A percentile compares a stretch with the other conserved stretches of the same genome.
Conservation (phyloP, 768 basidiomycete species). For the Rhizopogon roseolus region DNA sequence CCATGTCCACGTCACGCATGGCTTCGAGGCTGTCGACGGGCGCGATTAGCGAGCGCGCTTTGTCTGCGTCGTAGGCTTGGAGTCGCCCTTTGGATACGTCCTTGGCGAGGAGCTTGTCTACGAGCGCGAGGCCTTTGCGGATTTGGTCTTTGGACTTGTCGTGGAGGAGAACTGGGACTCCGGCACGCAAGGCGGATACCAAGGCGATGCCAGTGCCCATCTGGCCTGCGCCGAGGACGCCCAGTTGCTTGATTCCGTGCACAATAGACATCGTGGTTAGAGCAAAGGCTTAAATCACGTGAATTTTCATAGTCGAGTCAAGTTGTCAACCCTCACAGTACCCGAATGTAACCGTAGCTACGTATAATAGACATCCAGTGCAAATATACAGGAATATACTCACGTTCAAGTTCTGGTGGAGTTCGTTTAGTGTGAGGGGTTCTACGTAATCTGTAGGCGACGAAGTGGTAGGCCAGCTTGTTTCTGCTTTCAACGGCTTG, state of each 20-base stretch:
- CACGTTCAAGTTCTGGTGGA: too few species aligned
- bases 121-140: conserved; percentile 61
- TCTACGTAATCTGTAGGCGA: too few species aligned
- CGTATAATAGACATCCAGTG: too few species aligned
- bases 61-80: conserved; percentile 62
- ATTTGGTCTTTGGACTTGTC: conserved; percentile 78
- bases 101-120: conserved; percentile 83
- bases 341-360: too few species aligned
- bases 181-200: conserved; percentile 81
- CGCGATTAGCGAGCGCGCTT: conserved; percentile 61
- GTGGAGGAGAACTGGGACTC: conserved; percentile 80
- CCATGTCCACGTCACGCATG: conserved; percentile 82
- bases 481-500: too few species aligned
- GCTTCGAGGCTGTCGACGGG: conserved; percentile 57
- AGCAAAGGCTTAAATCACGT: conserved; percentile 2
- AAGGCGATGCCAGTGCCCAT: conserved; percentile 93
- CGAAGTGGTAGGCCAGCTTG: too few species aligned
- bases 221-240: conserved; percentile 80
- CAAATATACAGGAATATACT: too few species aligned
- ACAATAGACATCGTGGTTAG: conserved; percentile 43
- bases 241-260: conserved; percentile 72
- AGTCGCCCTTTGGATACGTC: conserved; percentile 84
- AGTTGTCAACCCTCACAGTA: too few species aligned
- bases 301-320: not conserved
- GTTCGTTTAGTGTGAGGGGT: too few species aligned